Conservation (phyloP, 805 yeast species). For the Metschnikowia continentalis region DNA sequence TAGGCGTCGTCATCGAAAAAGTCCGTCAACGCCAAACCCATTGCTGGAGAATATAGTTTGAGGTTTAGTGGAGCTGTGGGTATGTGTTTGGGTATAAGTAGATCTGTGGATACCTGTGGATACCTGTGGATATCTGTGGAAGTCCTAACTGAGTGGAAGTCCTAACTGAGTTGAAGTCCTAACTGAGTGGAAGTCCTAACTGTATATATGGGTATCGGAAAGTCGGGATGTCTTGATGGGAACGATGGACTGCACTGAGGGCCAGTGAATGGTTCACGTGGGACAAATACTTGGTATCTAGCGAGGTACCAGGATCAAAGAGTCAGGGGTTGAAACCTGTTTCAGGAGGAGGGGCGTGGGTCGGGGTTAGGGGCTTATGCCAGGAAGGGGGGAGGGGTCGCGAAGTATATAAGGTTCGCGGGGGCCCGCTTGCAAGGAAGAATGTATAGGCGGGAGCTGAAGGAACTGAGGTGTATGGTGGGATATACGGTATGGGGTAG, state of each 20-base stretch:
- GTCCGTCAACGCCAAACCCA: conserved; percentile 40
- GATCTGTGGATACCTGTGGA: too few species aligned
- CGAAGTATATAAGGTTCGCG: not conserved
- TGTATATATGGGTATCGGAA: too few species aligned
- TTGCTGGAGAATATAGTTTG: conserved; percentile 7
- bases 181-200: too few species aligned
- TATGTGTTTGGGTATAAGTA: not conserved
- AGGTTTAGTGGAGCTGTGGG: not conserved
- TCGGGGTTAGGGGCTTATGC: not conserved
- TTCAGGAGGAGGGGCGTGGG: not conserved
- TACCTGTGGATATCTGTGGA: too few species aligned
- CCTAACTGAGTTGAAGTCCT: too few species aligned
- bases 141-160: too few species aligned
- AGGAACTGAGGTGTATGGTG: not conserved
- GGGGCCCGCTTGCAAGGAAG: not conserved
- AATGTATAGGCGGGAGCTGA: not conserved
- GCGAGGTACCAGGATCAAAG: not conserved
- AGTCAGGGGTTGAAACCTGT: not conserved
- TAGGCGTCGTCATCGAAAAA: conserved; percentile 36
- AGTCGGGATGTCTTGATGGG: too few species aligned
- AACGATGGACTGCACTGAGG: too few species aligned
- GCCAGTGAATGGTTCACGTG: too few species aligned
- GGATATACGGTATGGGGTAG: not conserved
- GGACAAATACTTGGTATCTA: not conserved
- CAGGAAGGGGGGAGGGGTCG: not conserved